Evolutionary conservation across 2,329 filamentous ascomycete genomes (phyloP), one percentile per base, ranked within the genome.

Genomic region (Penicillium hesseltinei): DNA sequence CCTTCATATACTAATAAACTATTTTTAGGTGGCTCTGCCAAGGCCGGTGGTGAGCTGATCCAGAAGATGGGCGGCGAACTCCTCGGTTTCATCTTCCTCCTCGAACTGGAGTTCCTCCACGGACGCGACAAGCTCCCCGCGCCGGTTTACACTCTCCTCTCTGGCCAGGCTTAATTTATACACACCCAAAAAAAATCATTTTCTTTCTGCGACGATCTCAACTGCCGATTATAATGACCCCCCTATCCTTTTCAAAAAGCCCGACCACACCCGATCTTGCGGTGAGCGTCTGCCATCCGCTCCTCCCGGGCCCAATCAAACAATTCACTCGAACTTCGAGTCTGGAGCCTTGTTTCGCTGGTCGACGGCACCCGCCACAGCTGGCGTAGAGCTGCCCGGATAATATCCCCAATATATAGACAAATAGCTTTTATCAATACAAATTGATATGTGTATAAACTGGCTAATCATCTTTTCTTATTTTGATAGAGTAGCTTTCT

Each of bases 91-190:
- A 80, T 97, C 62, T 99, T 99, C 81, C 90, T 99, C 70, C 89
- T 97, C 74, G 93, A 97, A 77, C 88, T 99, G 63, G 88, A 92
- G 68, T 93, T 94, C 78, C 86, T 99, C 66, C 91, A 96, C 73
- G 94, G 94, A 66, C 87, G 91, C 67, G 88, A 92, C 62, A 94
- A 96, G 83, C 88, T 99, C 66, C 86, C 88, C 66, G 88, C 88
- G 55, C 91, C 92, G 11, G 88, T 92, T 51, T 85, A 89, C 73
- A 96, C 93, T 43, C 85, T 99, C 38, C 84, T 99, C 61, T 88
- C 81, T 45, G 84, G 84, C 62, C 85, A 88, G 72, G 74, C 75
- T 54, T 69, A 73, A 61, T 49, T 59, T 57, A 29, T n/a, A 29
- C 29, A 42, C 38, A 36, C 39, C 25, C 1, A 6, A 36, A 44